Conservation (phyloP, 177 flowering plant species). For the Tripterygium wilfordii region DNA sequence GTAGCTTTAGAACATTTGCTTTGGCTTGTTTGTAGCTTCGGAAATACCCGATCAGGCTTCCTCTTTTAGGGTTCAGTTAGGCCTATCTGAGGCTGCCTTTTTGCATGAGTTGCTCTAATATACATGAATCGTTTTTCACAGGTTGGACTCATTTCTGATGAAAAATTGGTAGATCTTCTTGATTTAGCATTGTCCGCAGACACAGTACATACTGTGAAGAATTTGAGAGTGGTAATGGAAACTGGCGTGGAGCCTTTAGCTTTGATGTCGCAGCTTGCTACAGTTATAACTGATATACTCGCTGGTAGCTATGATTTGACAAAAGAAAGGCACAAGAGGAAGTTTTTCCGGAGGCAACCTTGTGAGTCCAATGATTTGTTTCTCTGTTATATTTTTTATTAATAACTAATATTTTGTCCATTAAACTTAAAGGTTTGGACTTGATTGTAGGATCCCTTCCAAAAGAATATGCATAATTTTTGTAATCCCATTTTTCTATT, state of each 20-base stretch:
- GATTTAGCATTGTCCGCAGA: slow-evolving; percentile 98
- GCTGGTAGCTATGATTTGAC: slow-evolving; percentile 84
- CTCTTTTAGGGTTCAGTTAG: too few species aligned
- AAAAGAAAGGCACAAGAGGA: slow-evolving; percentile 64
- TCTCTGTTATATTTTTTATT: not conserved
- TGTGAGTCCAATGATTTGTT: slow-evolving; percentile 42
- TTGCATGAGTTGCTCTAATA: slow-evolving; percentile 1
- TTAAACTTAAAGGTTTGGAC: too few species aligned
- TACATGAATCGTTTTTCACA: slow-evolving; percentile 22
- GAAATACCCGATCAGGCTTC: too few species aligned
- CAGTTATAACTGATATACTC: slow-evolving; percentile 90
- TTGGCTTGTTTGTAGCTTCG: too few species aligned
- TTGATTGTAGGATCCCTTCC: too few species aligned
- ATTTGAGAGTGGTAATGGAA: slow-evolving; percentile 86
- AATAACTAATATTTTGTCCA: not conserved
- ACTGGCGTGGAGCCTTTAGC: slow-evolving; percentile 92
- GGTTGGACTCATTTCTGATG: slow-evolving; percentile 97
- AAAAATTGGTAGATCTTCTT: slow-evolving; percentile 93
- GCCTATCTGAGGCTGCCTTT: too few species aligned
- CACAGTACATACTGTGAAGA: slow-evolving; percentile 95
- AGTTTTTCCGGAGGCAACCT: slow-evolving; percentile 67
- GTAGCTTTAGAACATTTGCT: too few species aligned
- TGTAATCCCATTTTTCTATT: too few species aligned
- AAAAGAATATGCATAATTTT: too few species aligned
- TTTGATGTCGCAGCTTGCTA: slow-evolving; percentile 98